Base-by-base conservation (phyloP, 2,329 filamentous ascomycete genomes). In the Fusarium sp. region DNA sequence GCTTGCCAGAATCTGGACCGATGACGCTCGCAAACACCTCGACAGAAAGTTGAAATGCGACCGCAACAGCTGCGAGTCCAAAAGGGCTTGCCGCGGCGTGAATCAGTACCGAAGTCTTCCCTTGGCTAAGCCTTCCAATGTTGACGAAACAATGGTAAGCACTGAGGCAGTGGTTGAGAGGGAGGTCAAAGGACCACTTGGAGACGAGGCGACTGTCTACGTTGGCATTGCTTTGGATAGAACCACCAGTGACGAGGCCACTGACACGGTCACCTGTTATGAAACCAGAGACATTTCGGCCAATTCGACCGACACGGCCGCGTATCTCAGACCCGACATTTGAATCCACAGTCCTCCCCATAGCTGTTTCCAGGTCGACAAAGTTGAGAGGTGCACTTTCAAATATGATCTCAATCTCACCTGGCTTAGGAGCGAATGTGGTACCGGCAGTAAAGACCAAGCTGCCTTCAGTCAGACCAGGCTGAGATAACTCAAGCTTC, bases 1-100 rank as follows among this genome's bases (percentile, higher is more conserved):
- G 83, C 2, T 74, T 65, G 1, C 71, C 44, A 2, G 67, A 47
- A 7, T 68, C 60, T 11, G 71, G 51, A 0, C 75, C 79, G 41
- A 74, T 53, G 1, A 83, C 79, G 0, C 81, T 85, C 3, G 76
- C 78, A 55, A 82, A 83, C 3, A 87, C 68, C 4, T 79, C 75
- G 10, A 78, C 79, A 1, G 78, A 82, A 8, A 75, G 64, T 3
- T 73, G 56, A 44, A 68, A 74, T 24, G 81, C 81, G 4, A 86
- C 63, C 13, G 78, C 75, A 4, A 86, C 67, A 4, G 82, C 83
- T 11, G 80, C 80, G 37, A 82, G 76, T 2, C 84, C 83, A 20
- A 81, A 75, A 0, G 77, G 76, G 47, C 82, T 81, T 6, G 81
- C 79, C 5, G 79, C 84, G 11, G 78, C 77, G 51, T 84, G 81